Conservation (phyloP, 2,329 filamentous ascomycete species). For the Davidsoniella australis region DNA sequence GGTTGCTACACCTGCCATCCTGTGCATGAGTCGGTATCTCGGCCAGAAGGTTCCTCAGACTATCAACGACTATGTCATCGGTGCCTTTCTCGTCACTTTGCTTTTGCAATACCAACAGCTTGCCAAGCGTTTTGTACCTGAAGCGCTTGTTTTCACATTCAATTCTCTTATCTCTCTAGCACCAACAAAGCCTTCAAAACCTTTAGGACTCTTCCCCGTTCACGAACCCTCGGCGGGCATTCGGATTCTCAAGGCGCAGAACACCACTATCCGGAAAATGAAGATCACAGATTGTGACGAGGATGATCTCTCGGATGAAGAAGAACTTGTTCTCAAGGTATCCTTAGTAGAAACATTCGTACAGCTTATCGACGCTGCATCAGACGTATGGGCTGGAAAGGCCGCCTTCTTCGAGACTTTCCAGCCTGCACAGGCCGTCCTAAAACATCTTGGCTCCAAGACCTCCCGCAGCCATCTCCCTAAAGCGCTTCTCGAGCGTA, state of each 20-base stretch:
- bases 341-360: constrained; percentile 46
- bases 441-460: constrained; percentile 34
- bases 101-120: constrained; percentile 67
- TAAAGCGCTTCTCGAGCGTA: constrained; percentile 22
- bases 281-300: constrained; percentile 39
- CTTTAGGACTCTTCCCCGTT: constrained; percentile 41
- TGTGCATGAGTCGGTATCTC: constrained; percentile 70
- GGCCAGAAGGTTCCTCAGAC: constrained; percentile 55
- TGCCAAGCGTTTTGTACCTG: constrained; percentile 77
- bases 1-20: constrained; percentile 76
- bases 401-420: constrained; percentile 54
- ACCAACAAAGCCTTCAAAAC: constrained; percentile 31
- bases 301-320: constrained; percentile 14
- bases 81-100: constrained; percentile 64
- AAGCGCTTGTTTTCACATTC: constrained; percentile 65
- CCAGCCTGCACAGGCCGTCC: constrained; percentile 42
- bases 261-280: constrained; percentile 32
- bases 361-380: constrained; percentile 48
- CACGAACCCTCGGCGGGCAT: constrained; percentile 36
- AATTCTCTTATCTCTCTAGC: constrained; percentile 55
- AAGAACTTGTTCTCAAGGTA: constrained; percentile 29
- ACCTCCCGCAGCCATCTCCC: constrained; percentile 22
- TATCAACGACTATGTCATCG: constrained; percentile 51
- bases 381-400: constrained; percentile 57
- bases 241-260: constrained; percentile 30